Conservation (phyloP, 345 rosid genomes). For the Ailanthus altissimus region DNA sequence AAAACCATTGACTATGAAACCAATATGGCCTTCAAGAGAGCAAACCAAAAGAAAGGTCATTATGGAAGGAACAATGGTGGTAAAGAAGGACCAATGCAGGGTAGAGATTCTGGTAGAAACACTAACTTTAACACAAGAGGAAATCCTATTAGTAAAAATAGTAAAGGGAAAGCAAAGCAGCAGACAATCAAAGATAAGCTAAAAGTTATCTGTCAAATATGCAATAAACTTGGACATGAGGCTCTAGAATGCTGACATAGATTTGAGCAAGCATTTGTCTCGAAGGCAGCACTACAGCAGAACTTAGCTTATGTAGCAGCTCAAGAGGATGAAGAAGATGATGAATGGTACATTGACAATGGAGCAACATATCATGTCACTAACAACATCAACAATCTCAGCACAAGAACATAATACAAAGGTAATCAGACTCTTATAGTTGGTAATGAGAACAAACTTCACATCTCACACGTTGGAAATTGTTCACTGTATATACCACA, state of each 20-base stretch:
- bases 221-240: background rate
- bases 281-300: background rate
- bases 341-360: background rate
- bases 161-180: no score
- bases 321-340: background rate
- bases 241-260: background rate
- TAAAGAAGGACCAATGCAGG: no score
- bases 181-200: background rate
- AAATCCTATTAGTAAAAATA: no score
- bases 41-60: no score
- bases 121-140: no score
- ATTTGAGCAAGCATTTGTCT: background rate
- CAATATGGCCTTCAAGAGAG: no score
- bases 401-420: background rate
- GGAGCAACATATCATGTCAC: background rate
- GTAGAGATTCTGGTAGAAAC: no score
- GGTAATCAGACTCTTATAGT: accelerated
- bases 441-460: background rate
- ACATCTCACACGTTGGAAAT: background rate
- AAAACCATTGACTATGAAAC: no score
- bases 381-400: background rate
- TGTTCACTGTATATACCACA: background rate
- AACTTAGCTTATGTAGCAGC: no score
- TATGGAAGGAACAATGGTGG: no score
- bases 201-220: background rate